phyloP scores from a whole-genome alignment of 2,329 filamentous ascomycete genomes.

The Cryphonectria radicalis region DNA sequence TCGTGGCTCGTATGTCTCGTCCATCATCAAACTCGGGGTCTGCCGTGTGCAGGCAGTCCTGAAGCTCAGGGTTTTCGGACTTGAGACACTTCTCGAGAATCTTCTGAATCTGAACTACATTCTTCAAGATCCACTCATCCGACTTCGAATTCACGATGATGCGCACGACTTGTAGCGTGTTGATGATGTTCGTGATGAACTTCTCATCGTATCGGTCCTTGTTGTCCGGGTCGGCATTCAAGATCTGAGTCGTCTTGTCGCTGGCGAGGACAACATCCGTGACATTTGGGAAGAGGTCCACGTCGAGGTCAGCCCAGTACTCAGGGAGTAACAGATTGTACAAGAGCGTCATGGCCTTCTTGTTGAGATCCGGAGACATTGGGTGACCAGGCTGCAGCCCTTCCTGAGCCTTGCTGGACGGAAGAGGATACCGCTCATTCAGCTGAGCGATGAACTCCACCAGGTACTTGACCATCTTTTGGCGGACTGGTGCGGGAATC shows the following conservation, averaged over 20 bases:
- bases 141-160: conserved; percentile 86
- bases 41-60: conserved; percentile 83
- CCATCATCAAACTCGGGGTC: conserved; percentile 72
- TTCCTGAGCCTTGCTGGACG: conserved; percentile 70
- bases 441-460: conserved; percentile 93
- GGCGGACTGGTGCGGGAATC: conserved; percentile 68
- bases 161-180: conserved; percentile 89
- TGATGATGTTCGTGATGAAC: conserved; percentile 86
- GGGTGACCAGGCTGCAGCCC: conserved; percentile 50
- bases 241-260: conserved; percentile 70
- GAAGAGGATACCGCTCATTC: conserved; percentile 80
- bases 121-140: conserved; percentile 86
- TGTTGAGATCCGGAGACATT: conserved; percentile 76
- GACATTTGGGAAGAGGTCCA: conserved; percentile 89
- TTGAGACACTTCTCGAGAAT: conserved; percentile 87
- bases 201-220: conserved; percentile 81
- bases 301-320: conserved; percentile 89
- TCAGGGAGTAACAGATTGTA: conserved; percentile 83
- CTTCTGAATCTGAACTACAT: conserved; percentile 79
- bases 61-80: conserved; percentile 87
- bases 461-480: conserved; percentile 90
- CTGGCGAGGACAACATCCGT: conserved; percentile 83
- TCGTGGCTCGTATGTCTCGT: conserved; percentile 72
- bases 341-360: conserved; percentile 80
- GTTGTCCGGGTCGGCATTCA: conserved; percentile 63